Conservation (phyloP, 306 rosid species). For the Quillaja saponaria region DNA sequence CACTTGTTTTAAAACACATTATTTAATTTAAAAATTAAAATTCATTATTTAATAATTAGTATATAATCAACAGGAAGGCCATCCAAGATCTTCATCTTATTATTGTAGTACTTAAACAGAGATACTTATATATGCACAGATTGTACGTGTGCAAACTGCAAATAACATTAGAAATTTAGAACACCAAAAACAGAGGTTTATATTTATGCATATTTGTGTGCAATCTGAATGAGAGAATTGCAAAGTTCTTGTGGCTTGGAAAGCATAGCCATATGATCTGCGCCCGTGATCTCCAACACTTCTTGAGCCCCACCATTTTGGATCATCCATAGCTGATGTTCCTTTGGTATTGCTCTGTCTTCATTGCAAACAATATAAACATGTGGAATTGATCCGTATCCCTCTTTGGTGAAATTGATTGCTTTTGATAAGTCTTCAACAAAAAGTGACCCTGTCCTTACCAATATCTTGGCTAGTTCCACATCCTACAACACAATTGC, state of each 20-base stretch:
- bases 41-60: no score
- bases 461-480: constrained; percentile 42
- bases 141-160: no score
- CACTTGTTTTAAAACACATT: constrained; percentile 23
- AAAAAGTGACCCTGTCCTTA: constrained; percentile 45
- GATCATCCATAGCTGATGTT: constrained; percentile 53
- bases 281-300: constrained; percentile 47
- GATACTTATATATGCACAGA: no score
- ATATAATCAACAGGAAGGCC: no score
- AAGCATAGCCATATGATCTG: constrained; percentile 50
- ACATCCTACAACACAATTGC: constrained; percentile 41
- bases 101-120: no score
- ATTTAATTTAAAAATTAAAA: no score
- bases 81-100: no score
- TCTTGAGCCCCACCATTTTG: constrained; percentile 36
- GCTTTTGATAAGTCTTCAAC: constrained; percentile 38
- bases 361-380: constrained; percentile 29
- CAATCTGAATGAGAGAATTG: constrained; percentile 36
- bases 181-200: neutral
- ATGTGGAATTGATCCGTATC: constrained; percentile 44
- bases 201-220: constrained; percentile 5
- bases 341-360: constrained; percentile 36
- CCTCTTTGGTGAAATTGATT: constrained; percentile 35
- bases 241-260: constrained; percentile 36
- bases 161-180: no score